Conservation (phyloP, 495 filamentous ascomycete genomes). For the Penicillium canariense region DNA sequence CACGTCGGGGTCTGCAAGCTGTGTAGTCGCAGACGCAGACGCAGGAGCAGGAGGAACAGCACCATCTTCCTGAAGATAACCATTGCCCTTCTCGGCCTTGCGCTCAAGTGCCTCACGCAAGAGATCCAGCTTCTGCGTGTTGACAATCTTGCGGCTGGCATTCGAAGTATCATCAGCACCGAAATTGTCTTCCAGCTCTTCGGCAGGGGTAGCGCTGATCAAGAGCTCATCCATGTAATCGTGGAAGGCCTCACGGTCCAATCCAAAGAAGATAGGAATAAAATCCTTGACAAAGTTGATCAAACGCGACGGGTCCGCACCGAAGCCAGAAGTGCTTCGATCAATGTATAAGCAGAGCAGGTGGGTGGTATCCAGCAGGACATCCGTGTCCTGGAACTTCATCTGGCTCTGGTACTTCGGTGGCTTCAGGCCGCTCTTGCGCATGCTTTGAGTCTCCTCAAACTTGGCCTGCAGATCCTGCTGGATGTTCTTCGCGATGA, state of each 20-base stretch:
- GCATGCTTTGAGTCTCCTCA: conserved; percentile 73
- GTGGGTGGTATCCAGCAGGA: conserved; percentile 77
- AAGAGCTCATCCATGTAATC: conserved; percentile 72
- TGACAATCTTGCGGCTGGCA: conserved; percentile 56
- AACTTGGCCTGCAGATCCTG: conserved; percentile 83
- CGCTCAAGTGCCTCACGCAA: conserved; percentile 83
- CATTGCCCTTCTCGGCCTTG: conserved; percentile 57
- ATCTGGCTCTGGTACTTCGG: conserved; percentile 72
- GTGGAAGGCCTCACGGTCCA: conserved; percentile 72
- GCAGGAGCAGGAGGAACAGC: conserved; percentile 24
- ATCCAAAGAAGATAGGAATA: conserved; percentile 82
- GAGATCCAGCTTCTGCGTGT: conserved; percentile 76
- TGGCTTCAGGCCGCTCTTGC: conserved; percentile 56
- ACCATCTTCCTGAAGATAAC: conserved; percentile 70
- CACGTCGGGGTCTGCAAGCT: conserved; percentile 61
- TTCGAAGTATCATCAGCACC: conserved; percentile 49
- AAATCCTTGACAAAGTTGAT: conserved; percentile 84
- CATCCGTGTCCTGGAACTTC: conserved; percentile 69
- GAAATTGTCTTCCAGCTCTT: conserved; percentile 64
- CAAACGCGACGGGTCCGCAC: conserved; percentile 71
- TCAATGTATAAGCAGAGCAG: conserved; percentile 76
- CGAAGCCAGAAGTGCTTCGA: conserved; percentile 61
- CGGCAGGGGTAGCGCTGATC: conserved; percentile 55
- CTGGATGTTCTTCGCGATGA: conserved; percentile 80
- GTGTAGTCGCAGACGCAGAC: neutral